Base-by-base conservation (phyloP, 1,284 basidiomycete species). In the Pterulicium gracile region DNA sequence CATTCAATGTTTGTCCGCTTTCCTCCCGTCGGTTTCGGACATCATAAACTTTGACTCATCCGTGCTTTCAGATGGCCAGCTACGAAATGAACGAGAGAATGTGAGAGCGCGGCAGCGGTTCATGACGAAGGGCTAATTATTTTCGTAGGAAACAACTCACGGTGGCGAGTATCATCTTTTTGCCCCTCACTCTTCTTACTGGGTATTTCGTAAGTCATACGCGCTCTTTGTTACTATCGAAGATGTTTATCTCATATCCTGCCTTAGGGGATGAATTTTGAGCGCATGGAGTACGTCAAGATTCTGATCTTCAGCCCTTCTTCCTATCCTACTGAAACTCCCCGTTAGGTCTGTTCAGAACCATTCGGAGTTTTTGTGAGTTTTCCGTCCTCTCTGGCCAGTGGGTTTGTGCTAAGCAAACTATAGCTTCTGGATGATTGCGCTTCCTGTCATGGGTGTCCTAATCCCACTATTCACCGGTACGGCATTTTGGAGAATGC, bases 21-120 rank as follows among this genome's bases (percentile, higher is more conserved):
- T n/a, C 27, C n/a, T 15, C 21, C 12, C 42, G n/a, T 40, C 46
- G 44, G 15, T 48, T 4, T 41, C 44, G 36, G 43, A 4, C n/a
- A 51, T 46, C 34, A 5, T 50, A 3, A n/a, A n/a, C n/a, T n/a
- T n/a, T n/a, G 27, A n/a, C 27, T 32, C 27, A 32, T 10, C 10
- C 7, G 7, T 32, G n/a, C n/a, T 15, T 39, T 18, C 49, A 81
- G 78, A 72, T 77, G 63, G 72, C 78, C 17, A 79, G 79, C 10
- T 79, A 81, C 58, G 73, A 83, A 56, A 82, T 78, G 75, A 84
- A 83, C 59, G 67, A 77, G 56, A 73, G 77, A 34, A 82, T 84
- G 79, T 77, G 58, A 44, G 73, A 61, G 23, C 43, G 20, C 42
- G 7, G 34, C 35, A 24, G 18, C 46, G 35, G 34, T 19, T 42